Conservation (phyloP, 1,284 basidiomycete genomes). For the Gomphus sp. region DNA sequence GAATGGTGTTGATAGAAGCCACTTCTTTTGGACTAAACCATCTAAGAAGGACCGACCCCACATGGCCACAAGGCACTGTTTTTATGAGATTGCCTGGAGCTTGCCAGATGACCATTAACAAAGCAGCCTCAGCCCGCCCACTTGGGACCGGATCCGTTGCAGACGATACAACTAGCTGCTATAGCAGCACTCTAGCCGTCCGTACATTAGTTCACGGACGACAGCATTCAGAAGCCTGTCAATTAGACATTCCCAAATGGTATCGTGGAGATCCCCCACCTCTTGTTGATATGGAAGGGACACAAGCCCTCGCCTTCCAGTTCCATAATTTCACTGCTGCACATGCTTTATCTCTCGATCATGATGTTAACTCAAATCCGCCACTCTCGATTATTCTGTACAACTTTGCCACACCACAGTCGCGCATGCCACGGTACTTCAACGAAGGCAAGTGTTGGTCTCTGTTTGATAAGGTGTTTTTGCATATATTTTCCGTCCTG, state of each 20-base stretch:
- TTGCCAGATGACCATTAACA: no score
- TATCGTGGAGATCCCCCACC: not conserved
- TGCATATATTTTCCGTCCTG: not conserved
- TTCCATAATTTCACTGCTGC: not conserved
- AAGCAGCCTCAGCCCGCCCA: no score
- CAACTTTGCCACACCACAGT: not conserved
- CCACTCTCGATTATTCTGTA: not conserved
- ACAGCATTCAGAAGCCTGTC: not conserved
- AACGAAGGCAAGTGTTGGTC: not conserved
- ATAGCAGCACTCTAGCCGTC: not conserved
- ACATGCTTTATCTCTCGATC: not conserved
- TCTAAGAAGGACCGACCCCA: no score
- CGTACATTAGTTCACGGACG: not conserved
- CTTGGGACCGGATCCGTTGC: no score
- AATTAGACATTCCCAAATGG: not conserved
- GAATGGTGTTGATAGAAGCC: no score
- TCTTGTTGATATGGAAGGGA: not conserved
- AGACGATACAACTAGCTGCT: not conserved
- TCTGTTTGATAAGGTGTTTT: not conserved
- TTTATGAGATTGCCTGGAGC: no score
- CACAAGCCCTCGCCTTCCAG: not conserved
- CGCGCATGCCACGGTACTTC: not conserved
- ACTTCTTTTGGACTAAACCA: no score
- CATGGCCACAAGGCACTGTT: no score
- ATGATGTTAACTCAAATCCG: not conserved